These are phyloP conservation scores for Penicillium daleae DNA, from an alignment of 495 filamentous ascomycete genomes.

Conservation along the genomic window DNA sequence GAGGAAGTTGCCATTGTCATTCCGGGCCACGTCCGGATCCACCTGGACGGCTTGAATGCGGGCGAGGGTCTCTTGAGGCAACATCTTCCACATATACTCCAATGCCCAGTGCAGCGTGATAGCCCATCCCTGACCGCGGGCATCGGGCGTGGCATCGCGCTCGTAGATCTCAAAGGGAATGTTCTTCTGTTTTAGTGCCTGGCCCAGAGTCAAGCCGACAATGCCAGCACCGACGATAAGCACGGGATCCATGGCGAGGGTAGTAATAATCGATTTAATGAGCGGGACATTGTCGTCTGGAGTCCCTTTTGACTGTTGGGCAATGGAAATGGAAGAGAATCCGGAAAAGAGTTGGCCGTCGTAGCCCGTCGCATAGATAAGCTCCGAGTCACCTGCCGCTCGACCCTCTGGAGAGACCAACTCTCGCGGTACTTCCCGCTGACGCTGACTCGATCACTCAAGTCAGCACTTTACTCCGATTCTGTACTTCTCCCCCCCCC, in stretches of 20 bases:
- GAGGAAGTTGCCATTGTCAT: slow-evolving; percentile 37
- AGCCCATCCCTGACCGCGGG: slow-evolving; percentile 58
- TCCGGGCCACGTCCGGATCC: slow-evolving; percentile 39
- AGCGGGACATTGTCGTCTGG: slow-evolving; percentile 1
- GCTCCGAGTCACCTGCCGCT: neutral
- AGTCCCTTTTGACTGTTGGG: slow-evolving; percentile 22
- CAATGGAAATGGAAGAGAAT: too few species aligned
- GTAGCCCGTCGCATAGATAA: slow-evolving; percentile 42
- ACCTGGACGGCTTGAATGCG: slow-evolving; percentile 54
- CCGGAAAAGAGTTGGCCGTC: too few species aligned
- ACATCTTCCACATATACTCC: slow-evolving; percentile 49
- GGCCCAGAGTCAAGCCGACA: slow-evolving; percentile 58
- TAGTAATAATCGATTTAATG: neutral
- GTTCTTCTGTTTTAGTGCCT: slow-evolving; percentile 49
- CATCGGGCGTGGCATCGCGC: slow-evolving; percentile 46
- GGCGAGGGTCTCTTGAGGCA: slow-evolving; percentile 48
- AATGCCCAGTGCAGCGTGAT: slow-evolving; percentile 64
- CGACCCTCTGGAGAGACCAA: too few species aligned
- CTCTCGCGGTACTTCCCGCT: neutral
- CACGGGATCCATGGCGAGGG: slow-evolving; percentile 34
- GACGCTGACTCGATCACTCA: neutral
- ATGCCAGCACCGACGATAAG: slow-evolving; percentile 63
- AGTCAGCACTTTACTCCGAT: neutral
- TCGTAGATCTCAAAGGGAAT: slow-evolving; percentile 59
- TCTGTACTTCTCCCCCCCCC: neutral